These are phyloP conservation scores for Fusarium phyllophilum DNA, from an alignment of 2,329 filamentous ascomycete species.

Conservation along the genomic window DNA sequence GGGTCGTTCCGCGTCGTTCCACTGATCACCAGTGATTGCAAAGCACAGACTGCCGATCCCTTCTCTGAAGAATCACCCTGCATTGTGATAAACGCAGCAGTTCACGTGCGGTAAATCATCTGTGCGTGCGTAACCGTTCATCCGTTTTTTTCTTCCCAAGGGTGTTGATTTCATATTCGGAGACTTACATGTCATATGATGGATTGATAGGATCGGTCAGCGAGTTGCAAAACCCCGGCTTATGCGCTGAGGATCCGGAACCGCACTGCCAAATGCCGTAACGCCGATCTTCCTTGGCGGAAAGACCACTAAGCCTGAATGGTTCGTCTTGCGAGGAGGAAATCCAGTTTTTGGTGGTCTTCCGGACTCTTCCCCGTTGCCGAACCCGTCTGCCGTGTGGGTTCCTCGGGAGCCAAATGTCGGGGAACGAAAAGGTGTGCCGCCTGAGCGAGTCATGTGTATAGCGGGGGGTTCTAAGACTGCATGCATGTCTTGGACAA, in stretches of 20 bases:
- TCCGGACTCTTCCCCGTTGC: neutral
- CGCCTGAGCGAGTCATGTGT: neutral
- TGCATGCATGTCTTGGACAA: neutral
- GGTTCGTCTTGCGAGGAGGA: neutral
- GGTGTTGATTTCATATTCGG: neutral
- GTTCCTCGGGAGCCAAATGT: neutral
- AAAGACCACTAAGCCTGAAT: neutral
- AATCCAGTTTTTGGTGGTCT: neutral
- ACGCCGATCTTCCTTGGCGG: constrained; percentile 2
- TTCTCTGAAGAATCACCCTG: neutral
- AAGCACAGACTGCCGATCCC: constrained; percentile 4
- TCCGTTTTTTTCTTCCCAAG: neutral
- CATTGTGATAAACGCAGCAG: neutral
- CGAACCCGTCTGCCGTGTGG: neutral
- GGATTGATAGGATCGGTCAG: neutral
- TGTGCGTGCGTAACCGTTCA: neutral
- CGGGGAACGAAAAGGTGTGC: neutral
- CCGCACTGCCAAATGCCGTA: neutral
- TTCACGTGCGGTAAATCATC: neutral
- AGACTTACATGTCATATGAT: neutral
- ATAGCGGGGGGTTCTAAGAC: neutral
- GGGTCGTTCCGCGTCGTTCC: neutral
- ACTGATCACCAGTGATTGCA: neutral
- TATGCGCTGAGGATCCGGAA: constrained; percentile 7
- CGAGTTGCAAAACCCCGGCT: neutral